Conservation (phyloP, 228 moss, liverwort and hornwort genomes). For the Sphagnum fallax region DNA sequence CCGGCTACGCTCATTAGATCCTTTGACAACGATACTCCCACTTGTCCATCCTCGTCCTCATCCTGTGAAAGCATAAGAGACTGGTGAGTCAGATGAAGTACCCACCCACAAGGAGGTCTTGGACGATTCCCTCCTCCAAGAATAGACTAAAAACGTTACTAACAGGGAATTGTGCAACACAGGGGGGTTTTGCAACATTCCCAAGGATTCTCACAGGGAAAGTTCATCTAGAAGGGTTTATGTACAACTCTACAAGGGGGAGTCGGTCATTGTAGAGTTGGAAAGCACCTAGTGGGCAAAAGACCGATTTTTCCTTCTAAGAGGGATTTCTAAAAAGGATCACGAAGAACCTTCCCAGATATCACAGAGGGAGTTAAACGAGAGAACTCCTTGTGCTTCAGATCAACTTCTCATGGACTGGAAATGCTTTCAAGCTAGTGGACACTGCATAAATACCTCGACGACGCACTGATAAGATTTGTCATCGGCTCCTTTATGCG, state of each 20-base stretch:
- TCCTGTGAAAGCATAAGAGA: slow-evolving; percentile 16
- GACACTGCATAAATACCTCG: slow-evolving; percentile 14
- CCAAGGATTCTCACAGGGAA: background rate
- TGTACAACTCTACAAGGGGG: background rate
- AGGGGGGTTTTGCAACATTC: background rate
- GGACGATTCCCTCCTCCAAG: background rate
- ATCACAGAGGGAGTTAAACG: background rate
- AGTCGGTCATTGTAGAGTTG: background rate
- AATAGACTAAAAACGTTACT: background rate
- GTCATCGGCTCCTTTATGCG: slow-evolving; percentile 51
- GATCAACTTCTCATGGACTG: background rate
- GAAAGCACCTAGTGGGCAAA: background rate
- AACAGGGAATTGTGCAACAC: background rate
- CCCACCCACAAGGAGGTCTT: background rate
- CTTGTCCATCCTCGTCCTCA: slow-evolving; percentile 29
- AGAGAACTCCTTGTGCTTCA: background rate
- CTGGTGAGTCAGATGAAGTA: background rate
- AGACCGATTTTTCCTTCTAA: background rate
- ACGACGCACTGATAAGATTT: slow-evolving; percentile 41
- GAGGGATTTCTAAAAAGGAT: background rate
- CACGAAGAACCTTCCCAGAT: too few species aligned
- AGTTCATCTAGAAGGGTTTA: background rate
- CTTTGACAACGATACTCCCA: slow-evolving; percentile 48
- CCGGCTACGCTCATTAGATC: slow-evolving; percentile 60
- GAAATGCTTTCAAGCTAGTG: background rate